phyloP scores from a whole-genome alignment of 2,329 filamentous ascomycete genomes.

The Rosellinia necatrix region DNA sequence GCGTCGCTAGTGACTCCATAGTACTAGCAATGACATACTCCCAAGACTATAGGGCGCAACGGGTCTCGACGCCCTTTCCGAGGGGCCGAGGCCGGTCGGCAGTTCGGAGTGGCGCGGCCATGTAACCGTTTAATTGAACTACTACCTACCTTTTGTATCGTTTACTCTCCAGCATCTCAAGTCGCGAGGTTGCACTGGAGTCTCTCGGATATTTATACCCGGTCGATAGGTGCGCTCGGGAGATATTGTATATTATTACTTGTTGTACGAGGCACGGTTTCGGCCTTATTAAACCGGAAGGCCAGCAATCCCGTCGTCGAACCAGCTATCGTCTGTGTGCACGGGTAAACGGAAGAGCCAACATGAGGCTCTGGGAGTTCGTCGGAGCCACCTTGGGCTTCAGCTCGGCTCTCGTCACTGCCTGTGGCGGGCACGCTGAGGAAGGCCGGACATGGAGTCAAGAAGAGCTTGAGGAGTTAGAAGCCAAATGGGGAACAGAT shows the following conservation, averaged over 20 bases:
- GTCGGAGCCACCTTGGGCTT: slow-evolving; percentile 37
- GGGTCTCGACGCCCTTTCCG: neutral
- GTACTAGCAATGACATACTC: slow-evolving; percentile 8
- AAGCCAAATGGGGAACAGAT: slow-evolving; percentile 62
- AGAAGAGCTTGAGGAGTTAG: slow-evolving; percentile 57
- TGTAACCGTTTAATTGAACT: too few species aligned
- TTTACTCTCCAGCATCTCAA: neutral
- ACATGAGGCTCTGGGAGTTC: slow-evolving; percentile 35
- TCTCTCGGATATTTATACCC: neutral
- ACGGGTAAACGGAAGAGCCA: slow-evolving; percentile 2
- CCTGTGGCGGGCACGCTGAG: slow-evolving; percentile 41
- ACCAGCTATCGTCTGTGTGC: neutral
- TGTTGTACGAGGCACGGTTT: too few species aligned
- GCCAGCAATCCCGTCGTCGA: neutral
- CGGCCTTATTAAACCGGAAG: slow-evolving; percentile 6
- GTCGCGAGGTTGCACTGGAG: neutral
- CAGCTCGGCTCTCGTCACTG: slow-evolving; percentile 34
- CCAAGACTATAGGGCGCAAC: slow-evolving; percentile 6
- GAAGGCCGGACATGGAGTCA: slow-evolving; percentile 51
- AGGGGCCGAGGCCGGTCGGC: slow-evolving; percentile 4
- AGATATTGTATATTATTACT: too few species aligned
- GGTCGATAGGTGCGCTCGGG: too few species aligned
- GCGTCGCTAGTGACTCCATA: slow-evolving; percentile 6
- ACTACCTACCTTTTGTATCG: slow-evolving; percentile 1
- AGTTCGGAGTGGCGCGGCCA: too few species aligned